Conservation (phyloP, 352 stramenopile species). For the Hyaloperonospora arabidopsidis region DNA sequence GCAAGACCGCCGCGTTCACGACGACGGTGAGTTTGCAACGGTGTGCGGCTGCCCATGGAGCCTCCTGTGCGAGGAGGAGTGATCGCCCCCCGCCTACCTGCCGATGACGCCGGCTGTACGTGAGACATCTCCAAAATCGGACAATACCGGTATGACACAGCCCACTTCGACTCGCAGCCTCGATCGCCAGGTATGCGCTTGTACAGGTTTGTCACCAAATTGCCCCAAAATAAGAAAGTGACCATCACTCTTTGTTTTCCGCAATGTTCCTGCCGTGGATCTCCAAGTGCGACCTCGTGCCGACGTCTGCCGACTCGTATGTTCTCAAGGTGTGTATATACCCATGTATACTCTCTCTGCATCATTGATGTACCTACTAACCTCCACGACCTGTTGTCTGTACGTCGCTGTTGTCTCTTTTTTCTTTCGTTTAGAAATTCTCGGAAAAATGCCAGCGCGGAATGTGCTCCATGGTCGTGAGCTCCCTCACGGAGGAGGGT, state of each 20-base stretch:
- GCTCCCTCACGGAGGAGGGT: slow-evolving; percentile 48
- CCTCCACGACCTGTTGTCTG: background rate
- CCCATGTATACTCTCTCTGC: background rate
- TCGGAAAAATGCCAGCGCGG: slow-evolving; percentile 80
- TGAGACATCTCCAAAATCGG: slow-evolving; percentile 19
- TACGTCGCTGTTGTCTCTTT: background rate
- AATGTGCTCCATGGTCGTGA: slow-evolving; percentile 77
- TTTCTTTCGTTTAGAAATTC: slow-evolving; percentile 51
- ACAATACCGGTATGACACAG: too few species aligned
- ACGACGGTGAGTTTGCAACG: slow-evolving; percentile 6
- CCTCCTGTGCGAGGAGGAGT: slow-evolving; percentile 7
- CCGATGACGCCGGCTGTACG: slow-evolving; percentile 17
- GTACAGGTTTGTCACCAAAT: too few species aligned
- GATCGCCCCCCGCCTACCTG: slow-evolving; percentile 9
- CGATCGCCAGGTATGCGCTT: too few species aligned
- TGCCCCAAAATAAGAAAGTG: too few species aligned
- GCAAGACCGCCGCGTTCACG: slow-evolving; percentile 15
- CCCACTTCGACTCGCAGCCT: too few species aligned
- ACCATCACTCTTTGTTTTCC: background rate
- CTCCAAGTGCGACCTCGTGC: slow-evolving; percentile 81
- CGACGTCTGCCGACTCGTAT: slow-evolving; percentile 53
- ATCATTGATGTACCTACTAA: background rate
- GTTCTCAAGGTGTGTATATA: slow-evolving; percentile 57
- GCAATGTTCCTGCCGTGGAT: slow-evolving; percentile 85
- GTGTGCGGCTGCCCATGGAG: slow-evolving; percentile 9